These are phyloP conservation scores for Tetracladium setigerum DNA, from an alignment of 495 filamentous ascomycete species.

Conservation along the genomic window DNA sequence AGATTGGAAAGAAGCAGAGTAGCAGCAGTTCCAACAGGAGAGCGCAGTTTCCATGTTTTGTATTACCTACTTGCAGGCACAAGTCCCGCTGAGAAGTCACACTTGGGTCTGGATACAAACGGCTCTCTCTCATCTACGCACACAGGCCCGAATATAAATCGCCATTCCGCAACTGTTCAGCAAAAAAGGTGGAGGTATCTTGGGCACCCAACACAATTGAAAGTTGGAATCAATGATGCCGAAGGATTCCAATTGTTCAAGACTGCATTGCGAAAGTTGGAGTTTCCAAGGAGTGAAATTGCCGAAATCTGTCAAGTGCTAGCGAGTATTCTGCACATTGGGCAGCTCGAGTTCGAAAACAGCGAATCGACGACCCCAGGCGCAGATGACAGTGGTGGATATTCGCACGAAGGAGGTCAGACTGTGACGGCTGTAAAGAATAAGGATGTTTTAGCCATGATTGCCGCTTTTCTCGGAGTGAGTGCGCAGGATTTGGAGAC, in stretches of 20 bases:
- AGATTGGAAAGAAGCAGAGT: slow-evolving; percentile 85
- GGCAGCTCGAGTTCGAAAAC: slow-evolving; percentile 85
- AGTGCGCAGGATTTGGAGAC: slow-evolving; percentile 71
- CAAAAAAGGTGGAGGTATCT: slow-evolving; percentile 90
- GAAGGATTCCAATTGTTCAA: slow-evolving; percentile 98
- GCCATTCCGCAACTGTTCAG: slow-evolving; percentile 35
- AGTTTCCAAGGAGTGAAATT: slow-evolving; percentile 88
- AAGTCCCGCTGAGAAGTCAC: slow-evolving; percentile 78
- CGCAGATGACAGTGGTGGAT: slow-evolving; percentile 89
- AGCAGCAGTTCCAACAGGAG: slow-evolving; percentile 83
- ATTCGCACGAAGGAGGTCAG: slow-evolving; percentile 89
- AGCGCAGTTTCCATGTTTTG: slow-evolving; percentile 90
- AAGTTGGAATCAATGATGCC: slow-evolving; percentile 90
- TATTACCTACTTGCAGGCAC: slow-evolving; percentile 95
- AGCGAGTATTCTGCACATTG: slow-evolving; percentile 87
- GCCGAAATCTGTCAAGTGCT: slow-evolving; percentile 94
- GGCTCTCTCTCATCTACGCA: slow-evolving; percentile 25
- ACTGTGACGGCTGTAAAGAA: slow-evolving; percentile 82
- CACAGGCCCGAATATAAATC: slow-evolving; percentile 24
- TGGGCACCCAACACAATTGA: slow-evolving; percentile 91
- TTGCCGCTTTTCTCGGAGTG: slow-evolving; percentile 90
- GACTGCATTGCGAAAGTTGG: slow-evolving; percentile 84
- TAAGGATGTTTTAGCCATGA: slow-evolving; percentile 75
- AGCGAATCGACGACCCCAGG: slow-evolving; percentile 67
- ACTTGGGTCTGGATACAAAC: slow-evolving; percentile 69